These are phyloP conservation scores for Aspergillus fijiensis DNA, from an alignment of 2,329 filamentous ascomycete genomes.

Conservation along the genomic window DNA sequence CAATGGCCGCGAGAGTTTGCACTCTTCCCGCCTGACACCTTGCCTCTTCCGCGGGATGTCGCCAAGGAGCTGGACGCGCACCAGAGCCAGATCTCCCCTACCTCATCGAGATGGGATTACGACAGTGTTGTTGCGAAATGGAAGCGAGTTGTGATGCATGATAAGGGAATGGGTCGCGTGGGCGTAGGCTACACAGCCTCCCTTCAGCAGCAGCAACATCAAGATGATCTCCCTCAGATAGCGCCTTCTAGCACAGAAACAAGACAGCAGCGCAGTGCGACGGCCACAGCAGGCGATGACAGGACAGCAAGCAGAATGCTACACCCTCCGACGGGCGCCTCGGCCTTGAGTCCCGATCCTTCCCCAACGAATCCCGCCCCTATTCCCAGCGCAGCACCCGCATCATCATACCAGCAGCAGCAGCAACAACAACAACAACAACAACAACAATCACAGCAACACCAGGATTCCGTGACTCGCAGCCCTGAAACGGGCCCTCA, in stretches of 20 bases:
- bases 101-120: constrained; percentile 48
- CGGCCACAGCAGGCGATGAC: constrained; percentile 11
- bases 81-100: constrained; percentile 35
- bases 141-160: constrained; percentile 49
- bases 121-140: constrained; percentile 50
- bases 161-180: constrained; percentile 43
- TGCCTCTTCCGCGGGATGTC: constrained; percentile 41
- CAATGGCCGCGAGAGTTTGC: constrained; percentile 52
- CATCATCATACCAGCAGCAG: constrained; percentile 20
- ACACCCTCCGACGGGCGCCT: constrained; percentile 14
- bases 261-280: constrained; percentile 4
- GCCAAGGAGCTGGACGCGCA: constrained; percentile 39
- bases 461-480: constrained; percentile 26
- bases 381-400: constrained; percentile 23
- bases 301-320: constrained; percentile 10
- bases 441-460: constrained; percentile 33
- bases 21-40: constrained; percentile 47
- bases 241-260: constrained; percentile 4
- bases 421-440: constrained; percentile 27
- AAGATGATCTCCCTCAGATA: constrained; percentile 16
- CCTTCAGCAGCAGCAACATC: background rate
- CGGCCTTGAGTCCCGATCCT: constrained; percentile 27
- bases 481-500: constrained; percentile 24
- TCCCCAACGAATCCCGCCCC: constrained; percentile 19
- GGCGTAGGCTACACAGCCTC: constrained; percentile 30